phyloP scores from a whole-genome alignment of 1,284 basidiomycete species.

The Thelephora terrestris region DNA sequence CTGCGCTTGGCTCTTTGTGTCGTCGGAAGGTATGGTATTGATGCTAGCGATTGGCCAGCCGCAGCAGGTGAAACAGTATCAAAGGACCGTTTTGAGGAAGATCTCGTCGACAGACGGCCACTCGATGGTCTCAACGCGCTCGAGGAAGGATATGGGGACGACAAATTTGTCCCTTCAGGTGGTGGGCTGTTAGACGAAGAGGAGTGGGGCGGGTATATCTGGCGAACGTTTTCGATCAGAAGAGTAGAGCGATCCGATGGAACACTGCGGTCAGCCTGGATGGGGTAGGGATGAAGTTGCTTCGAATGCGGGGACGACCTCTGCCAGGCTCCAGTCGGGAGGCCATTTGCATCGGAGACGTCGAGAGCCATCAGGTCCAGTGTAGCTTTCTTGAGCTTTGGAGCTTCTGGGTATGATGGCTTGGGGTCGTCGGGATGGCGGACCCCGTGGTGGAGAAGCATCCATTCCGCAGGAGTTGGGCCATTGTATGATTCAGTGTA shows the following conservation, averaged over 20 bases:
- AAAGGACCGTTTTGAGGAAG: neutral
- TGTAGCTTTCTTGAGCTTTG: slow-evolving; percentile 50
- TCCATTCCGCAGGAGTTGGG: slow-evolving; percentile 18
- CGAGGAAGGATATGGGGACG: slow-evolving; percentile 3
- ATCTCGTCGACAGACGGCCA: neutral
- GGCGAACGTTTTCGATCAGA: slow-evolving; percentile 15
- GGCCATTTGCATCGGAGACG: slow-evolving; percentile 16
- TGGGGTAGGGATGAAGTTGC: slow-evolving; percentile 5
- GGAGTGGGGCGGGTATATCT: slow-evolving; percentile 10
- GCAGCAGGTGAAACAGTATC: neutral
- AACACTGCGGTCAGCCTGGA: slow-evolving; percentile 14
- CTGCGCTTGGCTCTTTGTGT: neutral
- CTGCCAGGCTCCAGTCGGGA: slow-evolving; percentile 13
- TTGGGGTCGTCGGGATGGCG: neutral
- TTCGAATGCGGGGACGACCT: slow-evolving; percentile 7
- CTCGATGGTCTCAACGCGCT: neutral
- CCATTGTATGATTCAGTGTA: slow-evolving; percentile 21
- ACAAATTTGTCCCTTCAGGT: slow-evolving; percentile 3
- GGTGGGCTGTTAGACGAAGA: slow-evolving; percentile 7
- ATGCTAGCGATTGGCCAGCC: slow-evolving; percentile 5
- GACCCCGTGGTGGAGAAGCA: slow-evolving; percentile 27
- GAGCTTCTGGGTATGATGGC: slow-evolving; percentile 27
- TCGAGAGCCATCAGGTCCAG: slow-evolving; percentile 62
- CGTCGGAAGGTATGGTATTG: neutral
- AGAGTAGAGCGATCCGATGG: slow-evolving; percentile 13